Evolutionary conservation across 768 basidiomycete species (phyloP).

Genomic region (Scleroderma citrinum): DNA sequence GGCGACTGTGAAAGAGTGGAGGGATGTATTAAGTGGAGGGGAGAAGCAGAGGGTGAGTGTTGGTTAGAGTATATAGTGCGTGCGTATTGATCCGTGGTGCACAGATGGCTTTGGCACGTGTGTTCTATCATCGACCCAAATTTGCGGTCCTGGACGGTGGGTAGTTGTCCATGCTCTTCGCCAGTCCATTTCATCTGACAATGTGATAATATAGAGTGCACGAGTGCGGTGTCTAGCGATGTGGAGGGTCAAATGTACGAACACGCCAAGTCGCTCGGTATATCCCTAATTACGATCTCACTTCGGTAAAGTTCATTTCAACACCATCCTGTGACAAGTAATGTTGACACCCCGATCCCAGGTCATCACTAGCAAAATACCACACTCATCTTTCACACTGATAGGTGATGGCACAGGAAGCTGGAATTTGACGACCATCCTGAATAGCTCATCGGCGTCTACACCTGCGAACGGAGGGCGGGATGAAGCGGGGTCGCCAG

Average conservation of each 20-base stretch:
- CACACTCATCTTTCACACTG: constrained; percentile 84
- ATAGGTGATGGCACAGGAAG: constrained; percentile 62
- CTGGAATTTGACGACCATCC: constrained; percentile 65
- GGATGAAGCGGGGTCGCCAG: neutral
- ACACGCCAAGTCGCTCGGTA: constrained; percentile 79
- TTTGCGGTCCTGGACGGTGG: constrained; percentile 83
- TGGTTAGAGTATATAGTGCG: neutral
- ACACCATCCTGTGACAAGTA: neutral
- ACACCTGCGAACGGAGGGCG: neutral
- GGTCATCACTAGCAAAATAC: constrained; percentile 83
- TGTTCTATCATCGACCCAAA: constrained; percentile 81
- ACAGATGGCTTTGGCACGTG: constrained; percentile 88
- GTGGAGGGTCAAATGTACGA: constrained; percentile 97
- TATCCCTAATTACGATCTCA: constrained; percentile 91
- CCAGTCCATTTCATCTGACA: neutral
- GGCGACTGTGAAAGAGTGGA: constrained; percentile 89
- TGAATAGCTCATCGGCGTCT: constrained; percentile 18
- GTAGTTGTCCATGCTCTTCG: constrained; percentile 18
- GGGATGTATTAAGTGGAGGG: constrained; percentile 91
- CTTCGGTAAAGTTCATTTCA: constrained; percentile 48
- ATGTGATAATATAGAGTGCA: constrained; percentile 59
- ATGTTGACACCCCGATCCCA: constrained; percentile 15
- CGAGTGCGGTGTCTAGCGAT: constrained; percentile 92
- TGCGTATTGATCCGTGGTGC: constrained; percentile 4
- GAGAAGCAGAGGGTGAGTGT: constrained; percentile 83